These are phyloP conservation scores for Evernia prunastri DNA, from an alignment of 495 filamentous ascomycete genomes.

Conservation along the genomic window DNA sequence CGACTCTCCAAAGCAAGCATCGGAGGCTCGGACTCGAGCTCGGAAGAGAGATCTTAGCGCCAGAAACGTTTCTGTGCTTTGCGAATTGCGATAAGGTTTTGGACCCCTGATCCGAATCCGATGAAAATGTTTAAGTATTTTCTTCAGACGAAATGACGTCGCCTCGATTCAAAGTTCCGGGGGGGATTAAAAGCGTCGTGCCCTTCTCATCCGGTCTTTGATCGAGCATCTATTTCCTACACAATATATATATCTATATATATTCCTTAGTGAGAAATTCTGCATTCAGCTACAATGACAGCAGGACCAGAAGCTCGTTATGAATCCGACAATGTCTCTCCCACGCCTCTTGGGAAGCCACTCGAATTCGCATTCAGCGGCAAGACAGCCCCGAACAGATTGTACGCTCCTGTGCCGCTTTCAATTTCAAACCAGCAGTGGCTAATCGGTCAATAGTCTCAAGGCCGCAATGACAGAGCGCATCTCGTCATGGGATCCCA, in stretches of 20 bases:
- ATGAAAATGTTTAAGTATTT: no score
- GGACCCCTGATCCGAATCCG: no score
- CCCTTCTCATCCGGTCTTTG: no score
- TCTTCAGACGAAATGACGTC: no score
- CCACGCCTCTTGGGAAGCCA: conserved; percentile 46
- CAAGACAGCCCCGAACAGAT: conserved; percentile 48
- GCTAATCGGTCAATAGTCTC: conserved; percentile 34
- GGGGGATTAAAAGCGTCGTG: no score
- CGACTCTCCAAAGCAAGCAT: no score
- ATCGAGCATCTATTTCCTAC: background rate
- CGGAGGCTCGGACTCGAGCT: no score
- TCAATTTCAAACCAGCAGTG: background rate
- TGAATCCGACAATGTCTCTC: conserved; percentile 35
- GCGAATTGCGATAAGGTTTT: no score
- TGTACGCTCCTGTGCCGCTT: conserved; percentile 9
- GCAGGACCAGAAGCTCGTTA: conserved; percentile 23
- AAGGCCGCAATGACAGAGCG: conserved; percentile 61
- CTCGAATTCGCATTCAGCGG: conserved; percentile 53
- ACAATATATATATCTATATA: background rate
- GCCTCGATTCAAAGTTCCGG: no score
- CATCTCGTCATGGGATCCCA: conserved; percentile 49
- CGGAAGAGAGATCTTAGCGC: no score
- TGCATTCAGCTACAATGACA: conserved; percentile 14
- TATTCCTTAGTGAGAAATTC: background rate
- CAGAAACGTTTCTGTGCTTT: no score